Evolutionary conservation across 192 early-diverging fungal genomes (phyloP).

Genomic region (Podila verticillata): DNA sequence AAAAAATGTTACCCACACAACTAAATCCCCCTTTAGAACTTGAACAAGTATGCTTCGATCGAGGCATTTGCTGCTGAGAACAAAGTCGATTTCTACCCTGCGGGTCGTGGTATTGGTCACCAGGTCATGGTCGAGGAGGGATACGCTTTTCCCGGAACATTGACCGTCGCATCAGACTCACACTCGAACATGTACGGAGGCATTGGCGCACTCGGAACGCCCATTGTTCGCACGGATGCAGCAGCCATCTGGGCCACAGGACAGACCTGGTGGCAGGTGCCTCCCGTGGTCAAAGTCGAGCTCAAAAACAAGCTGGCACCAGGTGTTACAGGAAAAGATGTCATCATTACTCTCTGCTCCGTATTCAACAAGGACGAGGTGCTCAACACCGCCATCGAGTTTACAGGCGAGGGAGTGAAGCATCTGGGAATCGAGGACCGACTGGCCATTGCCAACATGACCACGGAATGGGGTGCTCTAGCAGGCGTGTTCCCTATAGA

Average conservation of each 20-base stretch:
- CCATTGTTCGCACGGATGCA: constrained; percentile 97
- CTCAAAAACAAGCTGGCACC: constrained; percentile 77
- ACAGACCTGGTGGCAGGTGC: constrained; percentile 99
- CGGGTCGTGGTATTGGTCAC: constrained; percentile 97
- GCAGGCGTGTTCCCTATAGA: constrained; percentile 98
- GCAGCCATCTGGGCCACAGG: constrained; percentile 99
- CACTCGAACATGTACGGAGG: constrained; percentile 99
- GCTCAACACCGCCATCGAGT: constrained; percentile 97
- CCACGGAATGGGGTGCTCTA: constrained; percentile 99
- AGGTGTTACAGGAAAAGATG: constrained; percentile 96
- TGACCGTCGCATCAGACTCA: constrained; percentile 97
- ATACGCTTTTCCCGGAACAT: constrained; percentile 91
- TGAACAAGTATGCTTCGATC: constrained; percentile 87
- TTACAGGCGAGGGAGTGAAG: constrained; percentile 77
- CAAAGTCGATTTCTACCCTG: constrained; percentile 91
- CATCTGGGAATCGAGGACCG: constrained; percentile 87
- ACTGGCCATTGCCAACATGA: constrained; percentile 98
- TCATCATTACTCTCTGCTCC: constrained; percentile 94
- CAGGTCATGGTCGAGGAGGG: constrained; percentile 98
- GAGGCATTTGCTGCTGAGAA: constrained; percentile 84
- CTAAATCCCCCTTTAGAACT: constrained; percentile 64
- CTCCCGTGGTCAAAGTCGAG: constrained; percentile 92
- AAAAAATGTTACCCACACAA: constrained; percentile 1
- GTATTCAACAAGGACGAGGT: constrained; percentile 95
- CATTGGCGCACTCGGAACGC: constrained; percentile 94